Conservation (phyloP, 1,284 basidiomycete genomes). For the Sphaerobolus stellatus region DNA sequence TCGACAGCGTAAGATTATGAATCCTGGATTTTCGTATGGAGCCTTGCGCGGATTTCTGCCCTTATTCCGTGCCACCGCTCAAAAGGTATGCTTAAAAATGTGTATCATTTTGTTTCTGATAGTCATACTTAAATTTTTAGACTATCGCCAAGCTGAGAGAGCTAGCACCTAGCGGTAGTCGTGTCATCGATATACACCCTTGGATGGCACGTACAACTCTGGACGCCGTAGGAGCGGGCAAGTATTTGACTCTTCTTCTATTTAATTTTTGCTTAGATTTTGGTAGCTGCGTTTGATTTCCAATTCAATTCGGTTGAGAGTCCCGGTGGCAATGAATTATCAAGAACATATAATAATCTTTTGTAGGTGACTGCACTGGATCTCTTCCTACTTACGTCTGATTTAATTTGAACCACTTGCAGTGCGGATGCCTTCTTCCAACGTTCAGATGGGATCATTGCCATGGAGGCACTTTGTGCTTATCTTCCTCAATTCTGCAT, state of each 20-base stretch:
- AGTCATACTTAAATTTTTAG: conserved; percentile 27
- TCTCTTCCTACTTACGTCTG: neutral
- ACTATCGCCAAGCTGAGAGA: conserved; percentile 48
- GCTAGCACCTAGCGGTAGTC: conserved; percentile 27
- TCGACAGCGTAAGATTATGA: conserved; percentile 43
- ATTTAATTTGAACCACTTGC: neutral
- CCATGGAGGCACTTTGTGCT: neutral
- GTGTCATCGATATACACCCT: conserved; percentile 39
- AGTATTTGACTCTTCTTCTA: neutral
- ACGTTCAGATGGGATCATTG: conserved; percentile 1
- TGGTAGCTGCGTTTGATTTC: conserved; percentile 25
- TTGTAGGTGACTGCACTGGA: conserved; percentile 17
- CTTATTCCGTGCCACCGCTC: conserved; percentile 46
- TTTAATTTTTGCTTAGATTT: neutral
- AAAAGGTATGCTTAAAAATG: conserved; percentile 34
- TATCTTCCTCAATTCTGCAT: neutral
- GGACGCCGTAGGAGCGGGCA: conserved; percentile 32
- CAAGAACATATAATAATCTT: conserved; percentile 18
- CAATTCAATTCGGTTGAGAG: conserved; percentile 23
- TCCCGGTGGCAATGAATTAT: conserved; percentile 13
- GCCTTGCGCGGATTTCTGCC: conserved; percentile 51
- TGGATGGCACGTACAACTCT: conserved; percentile 32
- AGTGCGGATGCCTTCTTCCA: conserved; percentile 11
- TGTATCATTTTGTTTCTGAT: neutral
- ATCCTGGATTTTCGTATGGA: conserved; percentile 44